Evolutionary conservation across 306 rosid genomes (phyloP).

Genomic region (Pueraria montana): DNA sequence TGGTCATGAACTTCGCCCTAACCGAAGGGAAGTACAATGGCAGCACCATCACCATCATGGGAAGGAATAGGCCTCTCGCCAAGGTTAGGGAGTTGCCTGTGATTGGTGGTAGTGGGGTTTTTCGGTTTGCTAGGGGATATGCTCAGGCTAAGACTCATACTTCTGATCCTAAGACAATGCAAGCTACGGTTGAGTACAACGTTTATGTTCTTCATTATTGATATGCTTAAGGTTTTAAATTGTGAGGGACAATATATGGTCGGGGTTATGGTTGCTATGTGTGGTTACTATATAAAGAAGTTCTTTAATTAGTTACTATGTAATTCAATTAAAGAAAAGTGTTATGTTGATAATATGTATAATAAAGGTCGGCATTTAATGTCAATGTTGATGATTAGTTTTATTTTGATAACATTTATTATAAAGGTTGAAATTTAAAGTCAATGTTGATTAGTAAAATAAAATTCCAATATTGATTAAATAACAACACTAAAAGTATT

Average conservation of each 20-base stretch:
- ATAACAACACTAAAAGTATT: no score
- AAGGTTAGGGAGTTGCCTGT: slow-evolving; percentile 72
- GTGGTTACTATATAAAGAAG: not conserved
- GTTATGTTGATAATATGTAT: no score
- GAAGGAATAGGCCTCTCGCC: slow-evolving; percentile 53
- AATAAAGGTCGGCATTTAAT: no score
- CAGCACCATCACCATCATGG: slow-evolving; percentile 60
- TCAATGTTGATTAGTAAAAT: no score
- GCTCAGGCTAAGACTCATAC: slow-evolving; percentile 49
- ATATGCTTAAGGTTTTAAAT: not conserved
- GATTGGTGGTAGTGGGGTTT: slow-evolving; percentile 75
- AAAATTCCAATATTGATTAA: no score
- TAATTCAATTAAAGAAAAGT: not conserved
- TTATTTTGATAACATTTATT: no score
- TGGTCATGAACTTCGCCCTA: slow-evolving; percentile 67
- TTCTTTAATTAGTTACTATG: no score
- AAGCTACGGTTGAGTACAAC: slow-evolving; percentile 62
- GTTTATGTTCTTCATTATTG: slow-evolving; percentile 36
- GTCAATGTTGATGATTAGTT: no score
- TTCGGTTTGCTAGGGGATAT: slow-evolving; percentile 75
- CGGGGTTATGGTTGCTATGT: not conserved
- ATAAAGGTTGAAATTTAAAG: no score
- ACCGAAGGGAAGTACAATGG: slow-evolving; percentile 71
- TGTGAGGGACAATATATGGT: not conserved
- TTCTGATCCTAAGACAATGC: slow-evolving; percentile 6